phyloP scores from a whole-genome alignment of 331 rosid species.

The Quercus phellos region DNA sequence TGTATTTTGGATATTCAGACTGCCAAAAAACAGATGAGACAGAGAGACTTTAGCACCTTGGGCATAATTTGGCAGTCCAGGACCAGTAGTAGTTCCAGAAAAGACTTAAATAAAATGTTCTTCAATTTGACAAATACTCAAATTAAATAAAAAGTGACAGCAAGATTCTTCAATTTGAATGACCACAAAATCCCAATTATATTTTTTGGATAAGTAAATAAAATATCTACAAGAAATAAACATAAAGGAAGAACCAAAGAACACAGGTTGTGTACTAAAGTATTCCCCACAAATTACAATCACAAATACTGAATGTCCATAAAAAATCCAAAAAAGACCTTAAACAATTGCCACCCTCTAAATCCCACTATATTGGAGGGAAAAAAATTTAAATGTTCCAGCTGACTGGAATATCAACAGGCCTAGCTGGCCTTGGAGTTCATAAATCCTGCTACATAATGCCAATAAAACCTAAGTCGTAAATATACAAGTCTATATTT shows the following conservation, averaged over 20 bases:
- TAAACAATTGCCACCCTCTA: not conserved
- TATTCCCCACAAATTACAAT: not conserved
- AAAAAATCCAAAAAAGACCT: not conserved
- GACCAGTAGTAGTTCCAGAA: not conserved
- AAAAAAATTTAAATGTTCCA: not conserved
- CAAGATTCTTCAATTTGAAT: not conserved
- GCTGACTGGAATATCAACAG: not conserved
- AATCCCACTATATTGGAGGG: not conserved
- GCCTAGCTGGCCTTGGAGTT: not conserved
- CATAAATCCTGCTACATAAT: not conserved
- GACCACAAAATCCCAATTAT: not conserved
- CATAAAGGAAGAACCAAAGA: not conserved
- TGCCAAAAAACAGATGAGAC: constrained; percentile 32
- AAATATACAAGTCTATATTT: not conserved
- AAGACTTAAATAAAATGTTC: not conserved
- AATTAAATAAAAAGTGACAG: not conserved
- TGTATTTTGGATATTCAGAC: constrained; percentile 79
- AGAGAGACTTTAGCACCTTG: not conserved
- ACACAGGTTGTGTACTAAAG: not conserved
- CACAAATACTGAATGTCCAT: not conserved
- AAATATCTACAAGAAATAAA: not conserved
- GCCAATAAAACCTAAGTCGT: not conserved
- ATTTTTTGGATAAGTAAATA: not conserved
- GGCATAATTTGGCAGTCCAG: not conserved
- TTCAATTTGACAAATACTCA: not conserved